Conservation (phyloP, 306 rosid species). For the Erythrophleum fordii region DNA sequence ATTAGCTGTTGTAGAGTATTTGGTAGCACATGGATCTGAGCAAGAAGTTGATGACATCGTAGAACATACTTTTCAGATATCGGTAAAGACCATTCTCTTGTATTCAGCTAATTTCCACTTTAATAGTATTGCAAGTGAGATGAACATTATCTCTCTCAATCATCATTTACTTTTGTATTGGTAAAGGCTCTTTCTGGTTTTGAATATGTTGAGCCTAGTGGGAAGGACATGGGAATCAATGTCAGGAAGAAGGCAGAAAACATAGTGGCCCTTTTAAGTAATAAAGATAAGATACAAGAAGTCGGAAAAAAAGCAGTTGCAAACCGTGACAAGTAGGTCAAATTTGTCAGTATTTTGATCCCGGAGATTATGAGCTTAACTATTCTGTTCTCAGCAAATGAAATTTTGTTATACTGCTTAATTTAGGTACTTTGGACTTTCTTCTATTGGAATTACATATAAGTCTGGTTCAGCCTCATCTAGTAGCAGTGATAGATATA, state of each 20-base stretch:
- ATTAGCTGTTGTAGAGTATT: conserved; percentile 90
- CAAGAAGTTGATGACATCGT: conserved; percentile 96
- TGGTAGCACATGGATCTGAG: conserved; percentile 90
- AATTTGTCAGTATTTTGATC: conserved; percentile 30
- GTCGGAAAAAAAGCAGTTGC: conserved; percentile 88
- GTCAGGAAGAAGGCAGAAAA: conserved; percentile 92
- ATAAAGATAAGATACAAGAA: conserved; percentile 88
- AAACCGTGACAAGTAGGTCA: conserved; percentile 86
- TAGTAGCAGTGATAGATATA: conserved; percentile 66
- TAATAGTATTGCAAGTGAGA: conserved; percentile 25
- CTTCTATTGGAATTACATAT: conserved; percentile 80
- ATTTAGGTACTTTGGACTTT: conserved; percentile 86
- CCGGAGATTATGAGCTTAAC: conserved; percentile 22
- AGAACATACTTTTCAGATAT: conserved; percentile 94
- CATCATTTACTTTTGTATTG: conserved; percentile 41
- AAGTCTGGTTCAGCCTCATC: conserved; percentile 71
- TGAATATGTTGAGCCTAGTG: conserved; percentile 95
- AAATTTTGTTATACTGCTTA: conserved; percentile 30
- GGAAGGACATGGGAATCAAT: conserved; percentile 93
- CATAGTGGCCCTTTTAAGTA: conserved; percentile 74
- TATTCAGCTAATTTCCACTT: conserved; percentile 13
- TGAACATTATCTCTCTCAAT: conserved; percentile 27
- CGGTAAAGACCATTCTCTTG: conserved; percentile 57
- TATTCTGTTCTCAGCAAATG: conserved; percentile 33
- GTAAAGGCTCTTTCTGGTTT: conserved; percentile 84